phyloP scores from a whole-genome alignment of 345 rosid species.

The Crucihimalaya himalaica region DNA sequence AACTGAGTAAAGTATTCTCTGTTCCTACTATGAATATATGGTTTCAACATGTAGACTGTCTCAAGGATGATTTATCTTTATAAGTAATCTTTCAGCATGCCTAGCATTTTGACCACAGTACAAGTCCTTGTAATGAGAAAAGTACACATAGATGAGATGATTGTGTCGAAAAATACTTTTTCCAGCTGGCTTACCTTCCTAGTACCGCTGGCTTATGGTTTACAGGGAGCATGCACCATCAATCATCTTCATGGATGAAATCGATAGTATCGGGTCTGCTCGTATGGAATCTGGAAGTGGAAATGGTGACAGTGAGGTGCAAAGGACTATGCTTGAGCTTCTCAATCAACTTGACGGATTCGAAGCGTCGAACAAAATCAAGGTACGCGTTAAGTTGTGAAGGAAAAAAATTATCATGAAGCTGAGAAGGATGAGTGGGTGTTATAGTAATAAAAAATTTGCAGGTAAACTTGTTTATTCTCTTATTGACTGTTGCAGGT shows the following conservation, averaged over 20 bases:
- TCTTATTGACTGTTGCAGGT: constrained; percentile 53
- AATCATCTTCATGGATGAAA: constrained; percentile 97
- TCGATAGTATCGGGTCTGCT: constrained; percentile 98
- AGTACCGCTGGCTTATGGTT: not conserved
- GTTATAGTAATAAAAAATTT: not conserved
- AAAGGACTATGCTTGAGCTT: constrained; percentile 99
- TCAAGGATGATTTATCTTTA: not conserved
- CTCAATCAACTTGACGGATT: constrained; percentile 98
- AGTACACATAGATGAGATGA: not conserved
- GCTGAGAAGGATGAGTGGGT: not conserved
- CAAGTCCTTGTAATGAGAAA: not conserved
- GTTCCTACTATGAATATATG: not conserved
- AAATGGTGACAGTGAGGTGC: constrained; percentile 98
- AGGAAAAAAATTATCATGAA: not conserved
- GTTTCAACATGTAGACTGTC: not conserved
- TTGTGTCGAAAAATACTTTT: not conserved
- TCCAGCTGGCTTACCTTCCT: constrained; percentile 2
- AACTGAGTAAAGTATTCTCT: not conserved
- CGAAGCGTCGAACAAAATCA: constrained; percentile 98
- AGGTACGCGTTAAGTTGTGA: constrained; percentile 46
- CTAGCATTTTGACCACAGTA: not conserved
- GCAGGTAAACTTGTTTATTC: not conserved
- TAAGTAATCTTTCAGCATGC: not conserved
- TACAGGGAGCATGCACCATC: constrained; percentile 97
- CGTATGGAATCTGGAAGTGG: constrained; percentile 99